Evolutionary conservation across 2,329 filamentous ascomycete genomes (phyloP).

Genomic region (Clonostachys solani): DNA sequence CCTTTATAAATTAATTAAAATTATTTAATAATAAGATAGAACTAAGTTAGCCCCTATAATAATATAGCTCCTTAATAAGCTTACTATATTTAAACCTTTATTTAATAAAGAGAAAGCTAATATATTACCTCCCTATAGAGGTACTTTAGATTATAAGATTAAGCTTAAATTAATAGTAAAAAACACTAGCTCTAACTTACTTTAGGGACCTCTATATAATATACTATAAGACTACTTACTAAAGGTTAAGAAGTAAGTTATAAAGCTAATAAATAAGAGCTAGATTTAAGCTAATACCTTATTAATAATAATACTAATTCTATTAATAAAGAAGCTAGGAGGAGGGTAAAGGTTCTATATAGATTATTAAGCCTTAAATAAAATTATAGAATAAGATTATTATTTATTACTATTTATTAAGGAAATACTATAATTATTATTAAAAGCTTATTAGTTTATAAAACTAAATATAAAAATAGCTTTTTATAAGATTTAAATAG

Average conservation of each 20-base stretch:
- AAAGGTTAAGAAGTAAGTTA: too few species aligned
- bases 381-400: background rate
- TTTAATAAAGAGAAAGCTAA: too few species aligned
- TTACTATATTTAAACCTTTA: conserved; percentile 2
- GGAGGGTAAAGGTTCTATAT: background rate
- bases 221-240: background rate
- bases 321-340: background rate
- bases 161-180: too few species aligned
- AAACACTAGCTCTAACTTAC: too few species aligned
- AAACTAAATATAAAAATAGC: conserved; percentile 3
- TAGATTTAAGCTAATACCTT: background rate
- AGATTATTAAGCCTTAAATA: too few species aligned
- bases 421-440: background rate
- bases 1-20: background rate
- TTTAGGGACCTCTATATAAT: background rate
- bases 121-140: too few species aligned
- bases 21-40: background rate
- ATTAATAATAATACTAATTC: background rate
- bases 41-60: background rate
- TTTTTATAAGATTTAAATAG: background rate
- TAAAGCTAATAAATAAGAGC: too few species aligned
- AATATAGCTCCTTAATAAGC: background rate
- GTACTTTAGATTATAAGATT: background rate
- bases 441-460: conserved; percentile 1
- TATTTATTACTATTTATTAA: background rate